Evolutionary conservation across 495 filamentous ascomycete species (phyloP).

Genomic region (Daldinia grandis): DNA sequence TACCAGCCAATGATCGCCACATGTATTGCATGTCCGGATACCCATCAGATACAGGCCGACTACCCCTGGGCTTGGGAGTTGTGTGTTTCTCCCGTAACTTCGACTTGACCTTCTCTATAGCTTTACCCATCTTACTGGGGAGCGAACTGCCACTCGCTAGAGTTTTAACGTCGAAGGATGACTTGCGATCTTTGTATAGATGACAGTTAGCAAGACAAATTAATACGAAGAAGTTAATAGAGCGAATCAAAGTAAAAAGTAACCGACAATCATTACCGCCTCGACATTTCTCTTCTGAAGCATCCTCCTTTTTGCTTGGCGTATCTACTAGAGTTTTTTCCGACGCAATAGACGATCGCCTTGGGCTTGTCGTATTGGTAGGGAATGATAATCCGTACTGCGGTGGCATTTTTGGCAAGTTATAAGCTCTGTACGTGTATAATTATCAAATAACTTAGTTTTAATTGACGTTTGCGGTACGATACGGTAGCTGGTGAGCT

Average conservation of each 20-base stretch:
- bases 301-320: neutral
- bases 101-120: slow-evolving; percentile 24
- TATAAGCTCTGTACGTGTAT: neutral
- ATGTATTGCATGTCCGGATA: slow-evolving; percentile 31
- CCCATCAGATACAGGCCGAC: neutral
- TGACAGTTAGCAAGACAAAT: neutral
- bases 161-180: slow-evolving; percentile 5
- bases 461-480: neutral
- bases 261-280: slow-evolving; percentile 12
- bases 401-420: slow-evolving; percentile 16
- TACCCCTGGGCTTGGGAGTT: neutral
- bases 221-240: neutral
- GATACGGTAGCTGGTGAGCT: neutral
- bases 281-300: neutral
- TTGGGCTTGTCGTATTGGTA: neutral
- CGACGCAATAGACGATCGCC: slow-evolving; percentile 24
- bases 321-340: slow-evolving; percentile 30
- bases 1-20: slow-evolving; percentile 35
- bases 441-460: neutral
- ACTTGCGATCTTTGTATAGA: slow-evolving; percentile 7
- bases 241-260: neutral
- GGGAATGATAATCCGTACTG: slow-evolving; percentile 4
- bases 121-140: slow-evolving; percentile 25
- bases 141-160: slow-evolving; percentile 11
- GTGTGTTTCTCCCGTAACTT: slow-evolving; percentile 17